These are phyloP conservation scores for Pichia paraexigua DNA, from an alignment of 805 yeast genomes.

Conservation along the genomic window DNA sequence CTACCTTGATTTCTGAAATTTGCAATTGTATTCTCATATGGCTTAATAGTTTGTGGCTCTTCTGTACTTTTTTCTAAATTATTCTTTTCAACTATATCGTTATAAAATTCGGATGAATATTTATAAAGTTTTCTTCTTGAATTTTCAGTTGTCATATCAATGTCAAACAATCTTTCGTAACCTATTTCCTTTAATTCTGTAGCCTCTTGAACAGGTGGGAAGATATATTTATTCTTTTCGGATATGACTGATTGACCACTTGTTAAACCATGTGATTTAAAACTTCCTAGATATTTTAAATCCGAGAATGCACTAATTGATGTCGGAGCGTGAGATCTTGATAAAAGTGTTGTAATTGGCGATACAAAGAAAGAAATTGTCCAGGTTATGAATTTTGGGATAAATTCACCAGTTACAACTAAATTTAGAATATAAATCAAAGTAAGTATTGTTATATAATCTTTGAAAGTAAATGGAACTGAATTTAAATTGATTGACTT, in stretches of 20 bases:
- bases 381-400: background rate
- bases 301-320: constrained; percentile 14
- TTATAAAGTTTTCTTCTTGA: constrained; percentile 29
- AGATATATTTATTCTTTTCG: constrained; percentile 48
- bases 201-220: constrained; percentile 71
- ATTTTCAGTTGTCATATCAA: constrained; percentile 36
- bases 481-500: background rate
- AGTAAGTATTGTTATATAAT: background rate
- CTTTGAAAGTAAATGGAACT: background rate
- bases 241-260: constrained; percentile 31
- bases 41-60: constrained; percentile 15
- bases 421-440: background rate
- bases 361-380: background rate
- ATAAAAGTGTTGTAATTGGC: background rate
- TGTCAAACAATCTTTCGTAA: constrained; percentile 42
- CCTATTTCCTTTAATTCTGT: constrained; percentile 51
- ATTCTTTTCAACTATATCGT: constrained; percentile 28
- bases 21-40: constrained; percentile 40
- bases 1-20: constrained; percentile 62
- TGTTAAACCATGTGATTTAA: constrained; percentile 2
- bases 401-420: background rate
- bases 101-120: constrained; percentile 34
- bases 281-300: constrained; percentile 10
- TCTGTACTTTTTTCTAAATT: constrained; percentile 30
- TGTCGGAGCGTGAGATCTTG: background rate